These are phyloP conservation scores for Rhodotorula kratochvilovae DNA, from an alignment of 768 basidiomycete genomes.

Conservation along the genomic window DNA sequence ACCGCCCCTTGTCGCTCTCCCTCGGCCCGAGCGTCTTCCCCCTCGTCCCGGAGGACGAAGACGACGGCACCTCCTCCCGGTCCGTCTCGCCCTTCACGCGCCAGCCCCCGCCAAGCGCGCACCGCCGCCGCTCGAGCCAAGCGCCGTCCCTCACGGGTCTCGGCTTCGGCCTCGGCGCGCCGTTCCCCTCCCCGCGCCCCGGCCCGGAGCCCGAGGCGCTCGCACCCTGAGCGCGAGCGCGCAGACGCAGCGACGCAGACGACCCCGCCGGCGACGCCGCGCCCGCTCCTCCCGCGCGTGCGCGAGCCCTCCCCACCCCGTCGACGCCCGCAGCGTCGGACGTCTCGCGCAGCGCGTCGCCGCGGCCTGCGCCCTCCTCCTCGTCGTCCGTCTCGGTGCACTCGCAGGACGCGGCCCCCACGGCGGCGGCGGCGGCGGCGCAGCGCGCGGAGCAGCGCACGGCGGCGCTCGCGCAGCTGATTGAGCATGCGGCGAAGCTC, in stretches of 20 bases:
- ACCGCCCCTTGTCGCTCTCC: slow-evolving; percentile 35
- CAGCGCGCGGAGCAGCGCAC: slow-evolving; percentile 31
- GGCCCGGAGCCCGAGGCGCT: background rate
- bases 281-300: background rate
- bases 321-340: background rate
- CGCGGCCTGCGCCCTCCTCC: background rate
- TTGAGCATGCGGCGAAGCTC: slow-evolving; percentile 58
- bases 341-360: slow-evolving; percentile 8
- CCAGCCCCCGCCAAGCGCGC: background rate
- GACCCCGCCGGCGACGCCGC: background rate
- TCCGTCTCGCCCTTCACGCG: slow-evolving; percentile 21
- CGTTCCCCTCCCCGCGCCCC: background rate
- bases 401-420: background rate
- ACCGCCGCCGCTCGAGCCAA: slow-evolving; percentile 15
- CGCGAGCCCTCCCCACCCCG: background rate
- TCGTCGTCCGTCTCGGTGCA: background rate
- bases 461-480: slow-evolving; percentile 46
- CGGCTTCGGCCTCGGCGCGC: background rate
- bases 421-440: background rate
- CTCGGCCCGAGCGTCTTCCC: slow-evolving; percentile 37
- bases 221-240: background rate
- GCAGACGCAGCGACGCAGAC: background rate
- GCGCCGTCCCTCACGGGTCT: slow-evolving; percentile 2
- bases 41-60: slow-evolving; percentile 20
- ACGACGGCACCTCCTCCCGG: background rate